Evolutionary conservation across 2,329 filamentous ascomycete species (phyloP), one percentile per base, ranked within the genome.

Genomic region (Dactylellina leptospora): DNA sequence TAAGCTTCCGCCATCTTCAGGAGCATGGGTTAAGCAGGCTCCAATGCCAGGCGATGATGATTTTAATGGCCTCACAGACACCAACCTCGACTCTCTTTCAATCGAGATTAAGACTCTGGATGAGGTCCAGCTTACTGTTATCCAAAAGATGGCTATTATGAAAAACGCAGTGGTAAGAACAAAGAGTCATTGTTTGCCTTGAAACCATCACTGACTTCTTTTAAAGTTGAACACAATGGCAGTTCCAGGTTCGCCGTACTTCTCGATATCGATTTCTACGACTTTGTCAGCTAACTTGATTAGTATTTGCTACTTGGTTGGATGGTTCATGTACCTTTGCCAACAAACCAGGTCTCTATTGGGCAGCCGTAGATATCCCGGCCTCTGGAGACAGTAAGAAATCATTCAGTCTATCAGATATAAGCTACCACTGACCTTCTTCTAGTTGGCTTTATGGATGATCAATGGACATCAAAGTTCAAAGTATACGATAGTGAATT

Each of bases 261-360:
- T 28, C 36, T 9, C 4, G n/a, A 58, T 6, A 4, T 18, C 3
- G 16, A 2, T 22, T 25, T 53, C 30, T 16, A 4, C 54, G 20
- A 40, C 11, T 45, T 51, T 1, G 6, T 11, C 30, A 13, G n/a
- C 33, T 50, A 64, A 50, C 13, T 20, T 22, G 42, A 27, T 11
- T 0, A 88, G 68, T 91, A 20, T 82, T 92, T 45, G 88, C 89
- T 22, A 90, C 92, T 87, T 93, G 90, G 90, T 89, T 88, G 77
- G 90, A 93, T 74, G 86, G 89, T 58, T 89, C 86, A 50, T 87
- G 92, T 48, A 87, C 86, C 0, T 87, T 92, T 44, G 88, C 90
- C 2, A 93, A 93, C 76, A 85, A 85, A 75, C 88, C 89, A 2
- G 85, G 73, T 9, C 44, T 74, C 6, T 55, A 71, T 30, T 74